Base-by-base conservation (phyloP, 2,329 filamentous ascomycete species). In the Aureobasidium uvarum region DNA sequence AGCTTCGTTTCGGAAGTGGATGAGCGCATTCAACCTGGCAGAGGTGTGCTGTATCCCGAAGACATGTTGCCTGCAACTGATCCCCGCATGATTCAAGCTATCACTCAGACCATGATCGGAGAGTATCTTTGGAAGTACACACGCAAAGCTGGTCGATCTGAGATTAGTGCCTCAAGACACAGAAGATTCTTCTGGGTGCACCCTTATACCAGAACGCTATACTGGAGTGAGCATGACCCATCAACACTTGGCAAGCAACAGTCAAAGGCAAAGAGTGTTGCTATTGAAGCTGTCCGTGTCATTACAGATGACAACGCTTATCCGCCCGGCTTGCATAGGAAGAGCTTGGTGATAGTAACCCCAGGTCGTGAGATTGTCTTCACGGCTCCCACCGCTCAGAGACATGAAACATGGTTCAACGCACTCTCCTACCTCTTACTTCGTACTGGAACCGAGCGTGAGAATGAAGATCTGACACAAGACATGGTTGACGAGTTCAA, bases 101-200 rank as follows among this genome's bases (percentile, higher is more conserved):
- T 99, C 70, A 99, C 95, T 2, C 94, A 99, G 78, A 98, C 95
- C 20, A 99, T 99, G 95, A 98, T 99, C 74, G 95, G 95, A 65
- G 95, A 99, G 76, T 98, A 94, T 76, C 83, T 99, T 46, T 99
- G 95, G 95, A 99, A 99, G 77, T 99, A 99, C 78, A 99, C 95
- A 0, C 89, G 95, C 72, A 96, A 95, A 80, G 84, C 93, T 67
- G 93, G 92, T n/a, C 89, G 94, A 28, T 67, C 59, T 20, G 90
- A 92, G 68, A 87, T 96, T 78, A 98, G 93, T 0, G 89, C 88
- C 71, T 96, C 93, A 65, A 86, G 95, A 62, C 95, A 99, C 77
- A 87, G 91, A 68, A 88, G 95, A 38, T 99, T 97, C 82, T 99
- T 99, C 84, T 99, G 95, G 95, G 91, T 99, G 25, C 95, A 99